These are phyloP conservation scores for Sphagnum magellanicum DNA, from an alignment of 228 moss, liverwort and hornwort genomes.

Conservation along the genomic window DNA sequence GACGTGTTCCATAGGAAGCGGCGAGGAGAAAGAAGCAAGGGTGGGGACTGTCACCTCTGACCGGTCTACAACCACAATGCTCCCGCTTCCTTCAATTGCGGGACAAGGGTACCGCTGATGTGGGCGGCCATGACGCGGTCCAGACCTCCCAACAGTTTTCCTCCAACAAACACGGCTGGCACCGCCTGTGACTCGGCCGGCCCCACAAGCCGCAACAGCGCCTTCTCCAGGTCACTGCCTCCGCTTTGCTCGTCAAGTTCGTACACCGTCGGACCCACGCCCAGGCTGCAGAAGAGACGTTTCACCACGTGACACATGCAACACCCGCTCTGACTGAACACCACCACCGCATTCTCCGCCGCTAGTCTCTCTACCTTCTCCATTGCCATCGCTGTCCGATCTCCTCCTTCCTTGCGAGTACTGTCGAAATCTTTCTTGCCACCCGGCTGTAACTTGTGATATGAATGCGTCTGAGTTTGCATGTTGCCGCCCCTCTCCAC, in stretches of 20 bases:
- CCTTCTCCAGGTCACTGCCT: constrained; percentile 2
- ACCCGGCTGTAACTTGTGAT: background rate
- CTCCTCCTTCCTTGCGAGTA: background rate
- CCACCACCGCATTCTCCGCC: constrained; percentile 5
- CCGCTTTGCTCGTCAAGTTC: constrained; percentile 8
- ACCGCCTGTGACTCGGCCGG: constrained; percentile 7
- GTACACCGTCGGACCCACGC: constrained; percentile 7
- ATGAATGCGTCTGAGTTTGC: background rate
- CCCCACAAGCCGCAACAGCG: background rate
- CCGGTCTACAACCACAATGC: constrained; percentile 27
- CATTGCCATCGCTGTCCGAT: background rate
- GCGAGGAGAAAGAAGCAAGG: too few species aligned
- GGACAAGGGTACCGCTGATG: constrained; percentile 25
- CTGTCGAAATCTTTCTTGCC: background rate
- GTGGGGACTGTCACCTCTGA: too few species aligned
- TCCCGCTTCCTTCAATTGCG: constrained; percentile 34
- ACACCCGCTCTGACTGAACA: constrained; percentile 10
- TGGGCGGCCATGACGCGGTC: constrained; percentile 41
- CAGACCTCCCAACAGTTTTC: constrained; percentile 30
- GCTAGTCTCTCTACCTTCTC: constrained; percentile 3
- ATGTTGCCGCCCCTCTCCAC: background rate
- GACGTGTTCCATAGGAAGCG: too few species aligned
- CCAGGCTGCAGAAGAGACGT: constrained; percentile 8
- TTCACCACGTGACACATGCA: constrained; percentile 8
- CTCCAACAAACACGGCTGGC: constrained; percentile 34